Percentiles rank a stretch among this genome's conserved stretches.
Evolutionary conservation across 1,284 basidiomycete genomes (phyloP).

Genomic region (Afroboletus lepidellus): DNA sequence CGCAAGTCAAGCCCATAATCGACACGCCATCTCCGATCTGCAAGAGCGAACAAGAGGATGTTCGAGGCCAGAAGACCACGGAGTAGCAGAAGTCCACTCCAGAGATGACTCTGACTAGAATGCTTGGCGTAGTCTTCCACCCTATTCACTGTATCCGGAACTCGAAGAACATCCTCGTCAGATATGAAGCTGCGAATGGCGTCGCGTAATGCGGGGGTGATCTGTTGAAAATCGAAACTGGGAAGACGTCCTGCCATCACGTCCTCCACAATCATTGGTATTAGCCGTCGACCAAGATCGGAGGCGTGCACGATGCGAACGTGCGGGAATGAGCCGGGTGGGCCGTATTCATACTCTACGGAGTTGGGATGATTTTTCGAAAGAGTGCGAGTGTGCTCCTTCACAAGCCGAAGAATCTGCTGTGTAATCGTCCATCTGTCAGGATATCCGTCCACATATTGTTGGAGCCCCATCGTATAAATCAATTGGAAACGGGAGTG

Average conservation of each 20-base stretch:
- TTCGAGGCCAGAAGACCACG: background rate
- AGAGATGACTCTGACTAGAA: slow-evolving; percentile 6
- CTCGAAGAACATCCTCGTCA: background rate
- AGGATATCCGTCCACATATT: background rate
- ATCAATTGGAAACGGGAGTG: background rate
- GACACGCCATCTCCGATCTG: background rate
- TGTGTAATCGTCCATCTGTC: background rate
- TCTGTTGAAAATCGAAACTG: slow-evolving; percentile 14
- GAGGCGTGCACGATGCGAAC: background rate
- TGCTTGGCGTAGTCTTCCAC: slow-evolving; percentile 14
- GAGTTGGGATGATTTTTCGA: background rate
- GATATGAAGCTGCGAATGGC: slow-evolving; percentile 26
- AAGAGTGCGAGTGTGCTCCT: background rate
- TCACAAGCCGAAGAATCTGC: background rate
- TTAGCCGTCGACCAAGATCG: background rate
- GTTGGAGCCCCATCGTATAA: background rate
- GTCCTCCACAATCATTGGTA: background rate
- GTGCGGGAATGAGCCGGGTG: background rate
- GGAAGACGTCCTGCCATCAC: slow-evolving; percentile 22
- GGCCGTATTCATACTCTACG: background rate
- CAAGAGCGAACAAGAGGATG: background rate
- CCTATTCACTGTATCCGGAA: slow-evolving; percentile 8
- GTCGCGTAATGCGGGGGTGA: slow-evolving; percentile 7
- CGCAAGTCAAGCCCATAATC: background rate
- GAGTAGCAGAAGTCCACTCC: background rate